Evolutionary conservation across 2,329 filamentous ascomycete genomes (phyloP), one percentile per base, ranked within the genome.

Genomic region (Penicillium paneum): DNA sequence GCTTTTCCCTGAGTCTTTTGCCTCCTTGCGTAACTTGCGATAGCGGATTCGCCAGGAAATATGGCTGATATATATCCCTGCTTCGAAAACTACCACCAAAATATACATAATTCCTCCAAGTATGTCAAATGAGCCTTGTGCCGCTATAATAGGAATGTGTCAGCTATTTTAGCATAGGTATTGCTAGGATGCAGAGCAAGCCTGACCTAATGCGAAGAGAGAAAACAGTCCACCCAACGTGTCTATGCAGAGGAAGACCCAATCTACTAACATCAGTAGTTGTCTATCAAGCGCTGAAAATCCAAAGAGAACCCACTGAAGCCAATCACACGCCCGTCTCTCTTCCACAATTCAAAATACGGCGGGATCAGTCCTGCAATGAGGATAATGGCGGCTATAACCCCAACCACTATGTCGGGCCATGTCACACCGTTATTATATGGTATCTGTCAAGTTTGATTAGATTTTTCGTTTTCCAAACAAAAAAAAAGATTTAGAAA

Each of bases 151-250:
- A 40, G 59, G 60, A 48, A 42, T 38, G 40, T 62, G 58, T 65
- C 46, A 67, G 50, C 34, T 13, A 8, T 17, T 11, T 38, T 36
- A 40, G 21, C 2, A 35, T 17, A n/a, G 28, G 24, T 28, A 15
- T 34, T 41, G 3, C 38, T 15, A 6, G 15, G 8, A 19, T 13
- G 8, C 32, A 21, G 8, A n/a, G 28, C 28, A 19, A 21, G 26
- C 57, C 77, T 28, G 73, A 82, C 81, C 80, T 10, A 86, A 69
- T 1, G 84, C 82, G 76, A 87, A 79, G 21, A 87, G 75, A 0
- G 83, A 86, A 67, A 87, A 86, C 53, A 87, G 77, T 0, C 83
- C 84, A 2, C 85, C 85, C 1, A 77, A 61, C 53, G 79, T 85
- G 62, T 88, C 85, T 61, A 86, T 82, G 0, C 72, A 70, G 3